phyloP scores from a whole-genome alignment of 306 rosid species.

The Clitoria ternatea region DNA sequence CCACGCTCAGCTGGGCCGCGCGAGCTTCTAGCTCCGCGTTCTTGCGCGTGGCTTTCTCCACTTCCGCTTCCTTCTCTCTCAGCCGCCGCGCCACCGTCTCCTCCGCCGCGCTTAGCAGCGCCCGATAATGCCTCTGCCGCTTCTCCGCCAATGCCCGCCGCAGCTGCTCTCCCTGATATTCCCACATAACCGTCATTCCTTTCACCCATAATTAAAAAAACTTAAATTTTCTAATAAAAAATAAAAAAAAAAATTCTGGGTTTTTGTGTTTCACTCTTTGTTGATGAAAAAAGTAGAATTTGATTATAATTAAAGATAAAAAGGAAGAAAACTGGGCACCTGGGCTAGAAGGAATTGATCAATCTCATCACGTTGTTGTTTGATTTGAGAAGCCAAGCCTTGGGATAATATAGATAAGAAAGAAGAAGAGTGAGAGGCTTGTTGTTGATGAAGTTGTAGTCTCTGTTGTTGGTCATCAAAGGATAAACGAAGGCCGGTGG shows the following conservation, averaged over 20 bases:
- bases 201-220: neutral
- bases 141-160: slow-evolving; percentile 72
- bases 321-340: slow-evolving; percentile 37
- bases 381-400: slow-evolving; percentile 58
- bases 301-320: too few relatives aligned
- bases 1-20: slow-evolving; percentile 68
- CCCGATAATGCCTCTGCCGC: slow-evolving; percentile 59
- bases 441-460: slow-evolving; percentile 35
- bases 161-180: slow-evolving; percentile 61
- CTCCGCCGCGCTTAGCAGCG: slow-evolving; percentile 62
- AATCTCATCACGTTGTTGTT: slow-evolving; percentile 64
- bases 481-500: slow-evolving; percentile 81
- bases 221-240: neutral
- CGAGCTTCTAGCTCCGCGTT: slow-evolving; percentile 82
- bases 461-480: slow-evolving; percentile 45
- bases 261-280: neutral
- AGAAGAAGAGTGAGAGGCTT: slow-evolving; percentile 40
- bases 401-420: slow-evolving; percentile 44
- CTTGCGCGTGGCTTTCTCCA: slow-evolving; percentile 65
- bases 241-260: neutral
- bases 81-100: slow-evolving; percentile 48
- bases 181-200: neutral
- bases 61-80: slow-evolving; percentile 64
- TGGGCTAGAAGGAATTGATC: slow-evolving; percentile 72
- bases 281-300: too few relatives aligned